phyloP scores from a whole-genome alignment of 164 flowering plant species.

The Paratinospora sagittata region DNA sequence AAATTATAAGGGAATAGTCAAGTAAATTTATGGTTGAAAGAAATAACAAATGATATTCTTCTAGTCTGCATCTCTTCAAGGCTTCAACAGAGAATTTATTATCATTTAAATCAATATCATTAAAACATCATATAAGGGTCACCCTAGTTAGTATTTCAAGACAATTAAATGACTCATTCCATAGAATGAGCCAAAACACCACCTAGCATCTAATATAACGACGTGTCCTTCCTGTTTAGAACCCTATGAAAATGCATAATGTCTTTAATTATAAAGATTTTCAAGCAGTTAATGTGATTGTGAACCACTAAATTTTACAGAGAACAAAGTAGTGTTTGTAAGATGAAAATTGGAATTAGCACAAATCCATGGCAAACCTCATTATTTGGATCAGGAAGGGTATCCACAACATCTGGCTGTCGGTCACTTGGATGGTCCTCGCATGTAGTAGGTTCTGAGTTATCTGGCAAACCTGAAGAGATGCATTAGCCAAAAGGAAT shows the following conservation, averaged over 20 bases:
- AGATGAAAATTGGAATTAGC: background rate
- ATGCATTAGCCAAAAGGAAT: background rate
- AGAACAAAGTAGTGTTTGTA: too few relatives aligned
- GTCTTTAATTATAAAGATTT: too few relatives aligned
- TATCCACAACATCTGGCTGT: slow-evolving; percentile 6
- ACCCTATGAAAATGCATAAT: too few relatives aligned
- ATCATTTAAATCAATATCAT: background rate
- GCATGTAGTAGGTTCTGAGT: slow-evolving; percentile 18
- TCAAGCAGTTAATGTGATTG: too few relatives aligned
- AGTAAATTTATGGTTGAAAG: background rate
- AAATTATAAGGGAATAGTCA: background rate
- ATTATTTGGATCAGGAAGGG: slow-evolving; percentile 13
- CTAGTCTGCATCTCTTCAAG: background rate
- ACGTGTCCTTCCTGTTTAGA: too few relatives aligned
- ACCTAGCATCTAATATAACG: background rate
- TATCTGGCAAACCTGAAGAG: slow-evolving; percentile 17
- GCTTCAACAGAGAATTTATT: background rate
- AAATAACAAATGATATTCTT: background rate
- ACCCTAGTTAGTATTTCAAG: too few relatives aligned
- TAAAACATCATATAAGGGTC: too few relatives aligned
- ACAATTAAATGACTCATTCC: too few relatives aligned
- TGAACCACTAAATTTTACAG: too few relatives aligned
- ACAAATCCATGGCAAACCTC: slow-evolving; percentile 18
- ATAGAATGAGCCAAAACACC: background rate
- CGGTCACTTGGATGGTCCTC: slow-evolving; percentile 17